Evolutionary conservation across 1,284 basidiomycete genomes (phyloP).

Genomic region (Puccinia hordei): DNA sequence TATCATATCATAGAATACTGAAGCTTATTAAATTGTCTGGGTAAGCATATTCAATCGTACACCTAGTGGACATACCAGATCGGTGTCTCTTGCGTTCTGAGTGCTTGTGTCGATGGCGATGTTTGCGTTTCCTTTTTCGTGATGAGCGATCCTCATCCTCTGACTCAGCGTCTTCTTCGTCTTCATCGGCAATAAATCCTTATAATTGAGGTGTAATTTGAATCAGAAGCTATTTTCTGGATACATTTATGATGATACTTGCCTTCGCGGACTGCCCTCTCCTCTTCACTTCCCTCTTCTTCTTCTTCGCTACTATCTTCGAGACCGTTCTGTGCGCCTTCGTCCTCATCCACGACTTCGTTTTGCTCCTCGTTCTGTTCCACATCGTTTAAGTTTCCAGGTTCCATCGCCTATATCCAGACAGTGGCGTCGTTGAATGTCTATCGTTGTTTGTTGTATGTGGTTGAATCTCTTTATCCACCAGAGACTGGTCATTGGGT

Average conservation of each 20-base stretch:
- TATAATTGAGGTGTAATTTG: not conserved
- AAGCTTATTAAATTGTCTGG: not conserved
- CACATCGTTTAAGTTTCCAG: not conserved
- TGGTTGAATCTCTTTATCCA: not conserved
- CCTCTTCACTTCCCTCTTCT: conserved; percentile 51
- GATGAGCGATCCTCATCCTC: conserved; percentile 27
- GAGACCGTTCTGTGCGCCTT: conserved; percentile 20
- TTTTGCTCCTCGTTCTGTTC: not conserved
- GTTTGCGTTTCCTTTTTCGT: conserved; percentile 45
- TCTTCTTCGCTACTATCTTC: conserved; percentile 51
- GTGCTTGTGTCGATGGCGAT: conserved; percentile 42
- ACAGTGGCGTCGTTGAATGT: too few species aligned
- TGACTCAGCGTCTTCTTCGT: conserved; percentile 48
- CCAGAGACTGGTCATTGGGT: not conserved
- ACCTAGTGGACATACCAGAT: conserved; percentile 25
- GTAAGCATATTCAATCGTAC: not conserved
- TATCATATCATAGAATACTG: not conserved
- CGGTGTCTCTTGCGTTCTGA: conserved; percentile 49
- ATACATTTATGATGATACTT: not conserved
- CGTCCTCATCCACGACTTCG: conserved; percentile 35
- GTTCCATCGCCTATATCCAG: not conserved
- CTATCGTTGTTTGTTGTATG: not conserved
- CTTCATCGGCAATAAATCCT: conserved; percentile 51
- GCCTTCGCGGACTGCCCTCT: conserved; percentile 50
- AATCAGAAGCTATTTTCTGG: not conserved